Evolutionary conservation across 2,329 filamentous ascomycete genomes (phyloP).

Genomic region (Epichloe aotearoae): DNA sequence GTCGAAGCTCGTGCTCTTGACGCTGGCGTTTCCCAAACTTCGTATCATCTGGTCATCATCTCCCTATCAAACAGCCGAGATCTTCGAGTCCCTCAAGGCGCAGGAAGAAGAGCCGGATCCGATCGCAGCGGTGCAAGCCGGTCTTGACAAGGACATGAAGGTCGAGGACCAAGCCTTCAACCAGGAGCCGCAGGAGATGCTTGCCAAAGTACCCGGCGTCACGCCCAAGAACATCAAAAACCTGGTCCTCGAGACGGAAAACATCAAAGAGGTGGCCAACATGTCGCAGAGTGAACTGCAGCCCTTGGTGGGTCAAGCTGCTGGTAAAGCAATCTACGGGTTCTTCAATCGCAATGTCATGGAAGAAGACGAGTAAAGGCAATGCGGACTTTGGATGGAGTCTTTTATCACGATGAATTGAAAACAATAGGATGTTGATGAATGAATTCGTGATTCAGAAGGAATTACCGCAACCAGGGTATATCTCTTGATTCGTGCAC

Average conservation of each 20-base stretch:
- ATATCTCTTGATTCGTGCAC: slow-evolving; percentile 3
- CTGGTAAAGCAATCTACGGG: slow-evolving; percentile 55
- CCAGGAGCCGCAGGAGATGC: slow-evolving; percentile 79
- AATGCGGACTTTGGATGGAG: not conserved
- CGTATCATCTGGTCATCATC: slow-evolving; percentile 89
- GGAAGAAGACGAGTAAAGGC: slow-evolving; percentile 29
- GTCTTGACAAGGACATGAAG: slow-evolving; percentile 44
- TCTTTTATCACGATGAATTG: not conserved
- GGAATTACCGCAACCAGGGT: not conserved
- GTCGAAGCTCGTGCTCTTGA: slow-evolving; percentile 81
- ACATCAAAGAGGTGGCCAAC: slow-evolving; percentile 72
- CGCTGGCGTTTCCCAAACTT: slow-evolving; percentile 77
- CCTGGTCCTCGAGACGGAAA: slow-evolving; percentile 60
- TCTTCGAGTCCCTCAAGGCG: slow-evolving; percentile 87
- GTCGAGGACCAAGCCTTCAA: slow-evolving; percentile 64
- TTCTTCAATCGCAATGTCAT: slow-evolving; percentile 65
- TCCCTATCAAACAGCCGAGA: slow-evolving; percentile 93
- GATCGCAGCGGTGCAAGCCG: slow-evolving; percentile 69
- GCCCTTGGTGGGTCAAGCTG: slow-evolving; percentile 62
- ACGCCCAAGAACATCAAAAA: slow-evolving; percentile 64
- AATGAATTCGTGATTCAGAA: not conserved
- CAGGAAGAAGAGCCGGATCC: slow-evolving; percentile 85
- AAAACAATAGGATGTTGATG: slow-evolving; percentile 5
- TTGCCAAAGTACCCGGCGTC: slow-evolving; percentile 72
- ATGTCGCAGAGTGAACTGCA: slow-evolving; percentile 63